These are phyloP conservation scores for Penicillium roqueforti DNA, from an alignment of 495 filamentous ascomycete genomes.

Conservation along the genomic window DNA sequence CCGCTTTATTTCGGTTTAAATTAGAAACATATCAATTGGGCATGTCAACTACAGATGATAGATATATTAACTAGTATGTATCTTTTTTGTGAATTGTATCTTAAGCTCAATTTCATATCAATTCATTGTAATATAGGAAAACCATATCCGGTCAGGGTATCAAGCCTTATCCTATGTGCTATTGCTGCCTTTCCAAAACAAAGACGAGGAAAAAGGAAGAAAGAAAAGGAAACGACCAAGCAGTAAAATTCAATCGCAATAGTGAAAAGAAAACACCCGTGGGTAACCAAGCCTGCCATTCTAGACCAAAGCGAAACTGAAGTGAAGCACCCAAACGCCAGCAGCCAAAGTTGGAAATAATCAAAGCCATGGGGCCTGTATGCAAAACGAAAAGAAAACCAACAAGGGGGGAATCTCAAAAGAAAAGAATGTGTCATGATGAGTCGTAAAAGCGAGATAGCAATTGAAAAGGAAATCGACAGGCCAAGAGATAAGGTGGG, in stretches of 20 bases:
- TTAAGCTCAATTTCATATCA: neutral
- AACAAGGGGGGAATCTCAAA: constrained; percentile 2
- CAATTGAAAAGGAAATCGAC: neutral
- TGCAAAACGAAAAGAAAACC: neutral
- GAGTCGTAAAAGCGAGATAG: neutral
- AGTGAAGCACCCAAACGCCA: constrained; percentile 11
- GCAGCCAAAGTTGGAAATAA: constrained; percentile 6
- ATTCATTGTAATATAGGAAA: constrained; percentile 11
- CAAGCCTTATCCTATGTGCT: constrained; percentile 20
- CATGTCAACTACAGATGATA: neutral
- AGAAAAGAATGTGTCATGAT: neutral
- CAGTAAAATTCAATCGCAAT: constrained; percentile 6
- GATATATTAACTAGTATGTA: no score
- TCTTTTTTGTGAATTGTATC: neutral
- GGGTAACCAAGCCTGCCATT: constrained; percentile 25
- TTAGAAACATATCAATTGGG: neutral
- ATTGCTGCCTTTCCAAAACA: constrained; percentile 2
- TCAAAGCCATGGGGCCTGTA: constrained; percentile 7
- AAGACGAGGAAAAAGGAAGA: neutral
- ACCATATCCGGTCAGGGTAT: constrained; percentile 31
- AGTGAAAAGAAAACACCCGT: constrained; percentile 9
- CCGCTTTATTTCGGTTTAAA: constrained; percentile 10
- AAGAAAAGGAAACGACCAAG: constrained; percentile 1
- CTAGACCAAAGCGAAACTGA: constrained; percentile 17
- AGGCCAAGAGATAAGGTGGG: neutral